A percentile compares a stretch with the other conserved stretches of the same genome.
Evolutionary conservation across 225 moss, liverwort and hornwort species (phyloP).

Genomic region (Neckera pumila): DNA sequence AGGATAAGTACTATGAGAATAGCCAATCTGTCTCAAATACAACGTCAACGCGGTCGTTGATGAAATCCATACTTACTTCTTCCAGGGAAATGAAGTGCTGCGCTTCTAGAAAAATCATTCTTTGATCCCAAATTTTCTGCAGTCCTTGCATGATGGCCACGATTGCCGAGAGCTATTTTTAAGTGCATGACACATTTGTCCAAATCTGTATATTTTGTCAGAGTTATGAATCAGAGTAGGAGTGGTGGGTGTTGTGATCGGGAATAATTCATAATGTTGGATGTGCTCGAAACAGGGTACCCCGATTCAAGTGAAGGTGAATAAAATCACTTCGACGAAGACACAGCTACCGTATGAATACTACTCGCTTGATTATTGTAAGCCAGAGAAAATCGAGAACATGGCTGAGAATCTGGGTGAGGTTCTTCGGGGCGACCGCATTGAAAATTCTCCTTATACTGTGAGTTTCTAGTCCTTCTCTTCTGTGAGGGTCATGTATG

Average conservation of each 20-base stretch:
- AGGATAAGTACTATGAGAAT: background rate
- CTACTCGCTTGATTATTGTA: slow-evolving; percentile 78
- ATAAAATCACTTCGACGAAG: slow-evolving; percentile 76
- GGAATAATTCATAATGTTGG: background rate
- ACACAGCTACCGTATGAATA: slow-evolving; percentile 85
- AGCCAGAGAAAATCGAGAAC: slow-evolving; percentile 49
- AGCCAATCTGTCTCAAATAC: background rate
- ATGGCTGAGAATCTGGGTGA: slow-evolving; percentile 85
- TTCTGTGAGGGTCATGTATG: background rate
- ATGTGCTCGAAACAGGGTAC: slow-evolving; percentile 15
- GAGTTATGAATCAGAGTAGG: background rate
- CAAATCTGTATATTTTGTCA: background rate
- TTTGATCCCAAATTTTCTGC: background rate
- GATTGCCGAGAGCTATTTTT: background rate
- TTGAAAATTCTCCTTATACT: slow-evolving; percentile 77
- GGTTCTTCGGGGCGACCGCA: slow-evolving; percentile 86
- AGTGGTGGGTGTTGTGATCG: background rate
- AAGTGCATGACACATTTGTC: background rate
- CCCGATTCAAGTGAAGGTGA: slow-evolving; percentile 71
- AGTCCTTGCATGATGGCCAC: background rate
- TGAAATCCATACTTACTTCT: background rate
- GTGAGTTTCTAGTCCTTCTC: slow-evolving; percentile 8
- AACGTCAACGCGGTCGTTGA: background rate
- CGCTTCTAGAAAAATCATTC: background rate
- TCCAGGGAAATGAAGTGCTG: background rate